phyloP scores from a whole-genome alignment of 345 rosid species.

The Populus simonii region DNA sequence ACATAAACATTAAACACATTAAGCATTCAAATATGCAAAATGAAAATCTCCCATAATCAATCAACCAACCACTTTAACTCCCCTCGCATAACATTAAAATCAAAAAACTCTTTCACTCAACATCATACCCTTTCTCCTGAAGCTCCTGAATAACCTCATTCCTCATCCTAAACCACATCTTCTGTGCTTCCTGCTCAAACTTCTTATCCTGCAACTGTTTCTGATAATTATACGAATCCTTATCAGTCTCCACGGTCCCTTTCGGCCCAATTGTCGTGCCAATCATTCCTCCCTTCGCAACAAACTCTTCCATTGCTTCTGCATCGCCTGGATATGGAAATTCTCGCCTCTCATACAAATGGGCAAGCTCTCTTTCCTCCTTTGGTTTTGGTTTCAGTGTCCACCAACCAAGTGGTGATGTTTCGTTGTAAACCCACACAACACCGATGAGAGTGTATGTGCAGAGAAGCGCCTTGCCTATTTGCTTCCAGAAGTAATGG shows the following conservation, averaged over 20 bases:
- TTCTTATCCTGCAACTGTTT: slow-evolving; percentile 65
- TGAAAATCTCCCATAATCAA: not conserved
- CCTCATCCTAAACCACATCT: slow-evolving; percentile 87
- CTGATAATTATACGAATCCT: slow-evolving; percentile 48
- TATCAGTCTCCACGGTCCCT: slow-evolving; percentile 57
- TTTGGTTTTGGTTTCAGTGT: slow-evolving; percentile 78
- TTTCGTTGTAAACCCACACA: slow-evolving; percentile 74
- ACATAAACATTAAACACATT: not conserved
- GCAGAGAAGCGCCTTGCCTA: slow-evolving; percentile 73
- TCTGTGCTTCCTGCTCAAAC: slow-evolving; percentile 66
- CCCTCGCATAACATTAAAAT: not conserved
- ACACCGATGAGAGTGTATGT: slow-evolving; percentile 65
- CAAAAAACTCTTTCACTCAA: slow-evolving; percentile 37
- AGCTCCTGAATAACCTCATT: slow-evolving; percentile 80
- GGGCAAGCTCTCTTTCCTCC: slow-evolving; percentile 75
- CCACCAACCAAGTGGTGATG: slow-evolving; percentile 93
- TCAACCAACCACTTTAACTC: not conserved
- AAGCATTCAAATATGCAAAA: not conserved
- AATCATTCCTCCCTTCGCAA: slow-evolving; percentile 73
- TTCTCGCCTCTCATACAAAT: slow-evolving; percentile 69
- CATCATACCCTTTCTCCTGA: slow-evolving; percentile 73
- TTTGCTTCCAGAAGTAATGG: slow-evolving; percentile 69
- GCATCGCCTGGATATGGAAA: slow-evolving; percentile 85
- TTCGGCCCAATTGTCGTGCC: slow-evolving; percentile 75
- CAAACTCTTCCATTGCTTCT: slow-evolving; percentile 87